A percentile compares a stretch with the other conserved stretches of the same genome.
These are phyloP conservation scores for Achlya hypogyna DNA, from an alignment of 352 stramenopile genomes.

Conservation along the genomic window DNA sequence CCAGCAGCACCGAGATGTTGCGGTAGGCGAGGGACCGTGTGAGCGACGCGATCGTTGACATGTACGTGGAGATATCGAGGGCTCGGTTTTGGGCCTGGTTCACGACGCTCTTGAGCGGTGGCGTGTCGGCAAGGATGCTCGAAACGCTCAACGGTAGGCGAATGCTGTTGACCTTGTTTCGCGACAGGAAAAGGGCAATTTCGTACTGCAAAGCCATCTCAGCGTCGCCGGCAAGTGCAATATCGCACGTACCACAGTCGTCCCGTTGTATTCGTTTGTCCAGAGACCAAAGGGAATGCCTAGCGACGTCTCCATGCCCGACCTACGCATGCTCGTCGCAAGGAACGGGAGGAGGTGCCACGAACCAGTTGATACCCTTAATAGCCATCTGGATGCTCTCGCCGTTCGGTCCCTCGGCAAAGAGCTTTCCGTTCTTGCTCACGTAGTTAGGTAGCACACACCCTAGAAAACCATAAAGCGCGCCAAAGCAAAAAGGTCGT, in stretches of 20 bases:
- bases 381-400: conserved; percentile 18
- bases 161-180: conserved; percentile 70
- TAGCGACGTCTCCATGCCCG: conserved; percentile 60
- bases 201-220: conserved; percentile 30
- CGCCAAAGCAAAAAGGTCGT: neutral
- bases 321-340: conserved; percentile 22
- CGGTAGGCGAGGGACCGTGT: conserved; percentile 45
- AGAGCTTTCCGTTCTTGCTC: conserved; percentile 25
- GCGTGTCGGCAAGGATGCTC: conserved; percentile 35
- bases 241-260: conserved; percentile 30
- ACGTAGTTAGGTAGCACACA: conserved; percentile 23
- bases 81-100: conserved; percentile 57
- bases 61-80: conserved; percentile 51
- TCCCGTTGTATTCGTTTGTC: conserved; percentile 57
- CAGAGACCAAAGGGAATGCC: conserved; percentile 52
- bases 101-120: conserved; percentile 37
- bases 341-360: neutral
- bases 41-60: conserved; percentile 42
- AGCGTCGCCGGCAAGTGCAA: neutral
- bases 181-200: conserved; percentile 42
- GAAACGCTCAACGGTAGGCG: conserved; percentile 48
- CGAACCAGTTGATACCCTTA: conserved; percentile 65
- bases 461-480: neutral
- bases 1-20: conserved; percentile 56
- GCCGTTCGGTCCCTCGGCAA: conserved; percentile 18